Base-by-base conservation (phyloP, 805 yeast species). In the Metschnikowia lochheadii region DNA sequence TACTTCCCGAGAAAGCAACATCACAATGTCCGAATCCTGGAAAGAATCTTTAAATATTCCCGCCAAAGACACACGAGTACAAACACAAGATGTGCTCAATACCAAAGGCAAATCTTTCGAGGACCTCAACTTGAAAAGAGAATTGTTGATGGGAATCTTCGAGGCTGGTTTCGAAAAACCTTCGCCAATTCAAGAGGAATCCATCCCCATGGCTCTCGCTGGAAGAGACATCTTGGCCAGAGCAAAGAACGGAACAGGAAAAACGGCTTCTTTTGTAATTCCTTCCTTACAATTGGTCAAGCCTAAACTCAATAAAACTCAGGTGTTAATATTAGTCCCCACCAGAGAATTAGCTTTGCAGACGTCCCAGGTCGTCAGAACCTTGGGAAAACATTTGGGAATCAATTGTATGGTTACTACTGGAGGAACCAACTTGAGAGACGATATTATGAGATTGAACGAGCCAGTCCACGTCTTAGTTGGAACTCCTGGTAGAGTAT, bases 91-190 rank as follows among this genome's bases (percentile, higher is more conserved):
- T 79, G 97, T 94, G 49, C 79, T 89, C 46, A 87, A 82, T 60
- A 90, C 96, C 38, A 88, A 89, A 63, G 98, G 97, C 50, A 85
- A 84, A 61, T 77, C 88, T 17, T 94, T 94, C 65, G 99, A 94
- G 70, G 96, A 90, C 65, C 89, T 91, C 71, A 84, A 83, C 63
- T 80, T 94, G 61, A 90, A 89, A 68, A 83, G 99, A 70, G 96
- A 94, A 65, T 78, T 94, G 53, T 75, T 94, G 65, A 94, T 94
- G 99, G 99, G 99, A 34, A 92, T 94, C 57, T 94, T 91, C 68
- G 99, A 94, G 70, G 98, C 98, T 1, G 99, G 99, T 45, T 94
- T 94, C 65, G 99, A 94, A 68, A 89, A 87, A 64, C 99, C 99
- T 5, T 88, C 96, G 31, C 99, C 99, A 17, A 90, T 94, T 65